Conservation (phyloP, 768 basidiomycete species). For the Strobilomyces confusus region DNA sequence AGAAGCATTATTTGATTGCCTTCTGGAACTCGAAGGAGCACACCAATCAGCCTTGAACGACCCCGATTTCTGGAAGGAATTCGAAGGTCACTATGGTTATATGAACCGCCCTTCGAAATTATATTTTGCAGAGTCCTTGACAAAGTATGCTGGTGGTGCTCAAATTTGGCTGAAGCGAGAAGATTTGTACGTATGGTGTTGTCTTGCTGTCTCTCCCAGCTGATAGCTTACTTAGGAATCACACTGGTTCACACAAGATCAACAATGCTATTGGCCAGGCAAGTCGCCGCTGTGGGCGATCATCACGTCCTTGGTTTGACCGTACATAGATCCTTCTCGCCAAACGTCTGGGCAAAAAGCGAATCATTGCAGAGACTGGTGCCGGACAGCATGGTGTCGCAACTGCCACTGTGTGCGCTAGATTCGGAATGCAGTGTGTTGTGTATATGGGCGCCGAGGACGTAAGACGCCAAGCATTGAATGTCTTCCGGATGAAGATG, state of each 20-base stretch:
- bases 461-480: constrained; percentile 91
- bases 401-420: constrained; percentile 96
- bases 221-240: constrained; percentile 58
- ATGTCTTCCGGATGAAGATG: constrained; percentile 98
- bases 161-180: constrained; percentile 98
- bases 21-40: constrained; percentile 86
- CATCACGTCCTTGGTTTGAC: not conserved
- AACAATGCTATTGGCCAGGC: constrained; percentile 98
- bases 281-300: constrained; percentile 14
- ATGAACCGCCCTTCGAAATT: constrained; percentile 93
- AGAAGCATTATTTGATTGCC: constrained; percentile 90
- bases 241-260: constrained; percentile 99
- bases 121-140: constrained; percentile 89
- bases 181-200: constrained; percentile 57
- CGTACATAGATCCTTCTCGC: constrained; percentile 78
- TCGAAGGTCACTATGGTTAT: constrained; percentile 81
- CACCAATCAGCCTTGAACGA: constrained; percentile 85
- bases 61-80: constrained; percentile 91
- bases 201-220: not conserved
- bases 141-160: constrained; percentile 86
- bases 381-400: constrained; percentile 99
- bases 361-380: constrained; percentile 98
- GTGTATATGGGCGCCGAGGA: constrained; percentile 99
- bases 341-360: constrained; percentile 88
- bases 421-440: constrained; percentile 91